Percentiles rank a stretch among this genome's conserved stretches.
phyloP scores from a whole-genome alignment of 345 rosid genomes.

The Salix viminalis region DNA sequence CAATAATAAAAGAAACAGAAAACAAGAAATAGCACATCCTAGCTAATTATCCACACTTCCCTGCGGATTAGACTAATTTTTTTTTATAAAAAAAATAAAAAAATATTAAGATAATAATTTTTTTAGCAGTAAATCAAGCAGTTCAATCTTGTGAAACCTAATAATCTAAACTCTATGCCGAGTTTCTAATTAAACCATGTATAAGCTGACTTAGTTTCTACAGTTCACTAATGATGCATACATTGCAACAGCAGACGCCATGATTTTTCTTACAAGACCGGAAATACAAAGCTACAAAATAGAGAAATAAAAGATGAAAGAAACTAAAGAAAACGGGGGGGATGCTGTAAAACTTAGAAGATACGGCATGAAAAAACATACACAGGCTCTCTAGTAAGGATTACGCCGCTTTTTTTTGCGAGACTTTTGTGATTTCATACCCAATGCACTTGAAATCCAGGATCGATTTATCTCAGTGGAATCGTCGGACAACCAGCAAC shows the following conservation, averaged over 20 bases:
- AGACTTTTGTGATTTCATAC: constrained; percentile 31
- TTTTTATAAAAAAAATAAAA: too few species aligned
- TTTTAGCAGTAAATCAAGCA: too few species aligned
- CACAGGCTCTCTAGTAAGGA: constrained; percentile 40
- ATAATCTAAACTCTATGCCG: too few species aligned
- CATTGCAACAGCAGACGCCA: background rate
- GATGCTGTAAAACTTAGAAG: background rate
- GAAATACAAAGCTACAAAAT: background rate
- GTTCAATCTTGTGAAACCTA: too few species aligned
- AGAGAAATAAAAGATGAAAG: background rate
- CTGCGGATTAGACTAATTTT: too few species aligned
- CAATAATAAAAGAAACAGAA: too few species aligned
- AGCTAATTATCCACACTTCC: too few species aligned
- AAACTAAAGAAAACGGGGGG: background rate
- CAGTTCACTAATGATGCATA: background rate
- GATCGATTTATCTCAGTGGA: constrained; percentile 43
- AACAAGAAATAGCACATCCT: too few species aligned
- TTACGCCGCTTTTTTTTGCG: constrained; percentile 50
- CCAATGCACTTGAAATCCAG: constrained; percentile 69
- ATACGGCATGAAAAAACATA: background rate
- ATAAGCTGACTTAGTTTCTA: too few species aligned
- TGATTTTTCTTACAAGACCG: background rate
- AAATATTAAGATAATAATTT: too few species aligned
- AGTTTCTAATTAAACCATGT: too few species aligned
- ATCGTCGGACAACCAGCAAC: constrained; percentile 77